Evolutionary conservation across 2,329 filamentous ascomycete species (phyloP), one percentile per base, ranked within the genome.

Genomic region (Aspergillus clavatus): DNA sequence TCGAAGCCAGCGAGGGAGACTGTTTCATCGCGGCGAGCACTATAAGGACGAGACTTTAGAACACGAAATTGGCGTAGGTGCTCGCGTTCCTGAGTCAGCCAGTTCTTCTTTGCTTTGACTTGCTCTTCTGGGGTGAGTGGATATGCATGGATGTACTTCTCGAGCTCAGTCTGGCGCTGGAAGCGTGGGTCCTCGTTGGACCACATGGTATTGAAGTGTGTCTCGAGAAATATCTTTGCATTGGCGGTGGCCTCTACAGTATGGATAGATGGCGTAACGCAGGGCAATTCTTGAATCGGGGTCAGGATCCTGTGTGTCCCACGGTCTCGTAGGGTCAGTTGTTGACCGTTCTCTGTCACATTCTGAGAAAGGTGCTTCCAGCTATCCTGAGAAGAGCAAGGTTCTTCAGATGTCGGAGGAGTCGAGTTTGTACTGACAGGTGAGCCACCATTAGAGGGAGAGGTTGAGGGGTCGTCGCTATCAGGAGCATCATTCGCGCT

Each of bases 191-290:
- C 79, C 1, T 74, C 69, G 21, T 72, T 73, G 4, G 71, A 69
- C 2, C 88, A 72, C 6, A 89, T 65, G n/a, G 81, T 73, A 55
- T 90, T 84, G 71, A 87, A 96, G 57, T 90, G 81, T 0, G 83
- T 88, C 65, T 97, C 93, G 7, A 97, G 77, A 57, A 82, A 94
- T 16, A 94, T 81, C 64, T 95, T 96, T 35, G 88, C 85, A 0
- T 87, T 84, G 0, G 89, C 82, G 2, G 84, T 80, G 48, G 79
- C 82, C 68, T 97, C 91, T 0, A 89, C 84, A 0, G 89, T 95
- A 11, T 65, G 42, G 38, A 72, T 67, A 3, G 69, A 69, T 1
- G 67, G 63, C 6, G 53, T 38, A 4, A 29, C 28, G 12, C 45
- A 26, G 7, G 55, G 46, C 21, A 41, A 41, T 36, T 53, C 52